Evolutionary conservation across 768 basidiomycete genomes (phyloP).

Genomic region (Trametes meyenii): DNA sequence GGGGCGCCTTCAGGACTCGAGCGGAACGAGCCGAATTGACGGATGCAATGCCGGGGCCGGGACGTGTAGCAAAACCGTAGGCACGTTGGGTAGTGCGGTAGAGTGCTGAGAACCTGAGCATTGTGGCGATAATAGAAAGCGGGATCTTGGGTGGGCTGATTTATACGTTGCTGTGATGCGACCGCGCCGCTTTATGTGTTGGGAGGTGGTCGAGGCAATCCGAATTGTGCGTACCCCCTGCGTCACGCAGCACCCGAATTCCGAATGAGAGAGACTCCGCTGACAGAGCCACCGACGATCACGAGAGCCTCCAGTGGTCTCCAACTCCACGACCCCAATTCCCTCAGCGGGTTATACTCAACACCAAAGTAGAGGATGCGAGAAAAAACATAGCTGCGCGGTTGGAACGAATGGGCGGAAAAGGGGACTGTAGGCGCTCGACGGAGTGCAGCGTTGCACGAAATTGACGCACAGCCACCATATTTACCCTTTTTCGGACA

Average conservation of each 20-base stretch:
- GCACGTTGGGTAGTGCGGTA: no score
- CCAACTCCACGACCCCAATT: neutral
- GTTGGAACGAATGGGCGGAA: no score
- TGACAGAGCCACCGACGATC: slow-evolving; percentile 3
- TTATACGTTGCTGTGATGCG: neutral
- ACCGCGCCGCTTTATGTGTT: neutral
- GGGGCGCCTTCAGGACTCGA: no score
- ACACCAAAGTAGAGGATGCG: neutral
- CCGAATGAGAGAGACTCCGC: slow-evolving; percentile 13
- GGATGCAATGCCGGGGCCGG: no score
- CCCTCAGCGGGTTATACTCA: neutral
- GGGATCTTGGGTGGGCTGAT: neutral
- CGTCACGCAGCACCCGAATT: slow-evolving; percentile 14
- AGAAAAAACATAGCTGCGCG: no score
- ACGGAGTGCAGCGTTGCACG: no score
- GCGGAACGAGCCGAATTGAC: no score
- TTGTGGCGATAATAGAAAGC: neutral
- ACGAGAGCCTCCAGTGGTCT: neutral
- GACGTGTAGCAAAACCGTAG: no score
- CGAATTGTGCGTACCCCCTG: slow-evolving; percentile 1
- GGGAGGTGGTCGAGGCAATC: slow-evolving; percentile 5
- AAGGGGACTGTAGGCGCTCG: no score
- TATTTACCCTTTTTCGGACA: no score
- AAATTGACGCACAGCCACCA: no score
- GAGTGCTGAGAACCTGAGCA: no score